phyloP scores from a whole-genome alignment of 2,329 filamentous ascomycete genomes.

The Alternaria panax region DNA sequence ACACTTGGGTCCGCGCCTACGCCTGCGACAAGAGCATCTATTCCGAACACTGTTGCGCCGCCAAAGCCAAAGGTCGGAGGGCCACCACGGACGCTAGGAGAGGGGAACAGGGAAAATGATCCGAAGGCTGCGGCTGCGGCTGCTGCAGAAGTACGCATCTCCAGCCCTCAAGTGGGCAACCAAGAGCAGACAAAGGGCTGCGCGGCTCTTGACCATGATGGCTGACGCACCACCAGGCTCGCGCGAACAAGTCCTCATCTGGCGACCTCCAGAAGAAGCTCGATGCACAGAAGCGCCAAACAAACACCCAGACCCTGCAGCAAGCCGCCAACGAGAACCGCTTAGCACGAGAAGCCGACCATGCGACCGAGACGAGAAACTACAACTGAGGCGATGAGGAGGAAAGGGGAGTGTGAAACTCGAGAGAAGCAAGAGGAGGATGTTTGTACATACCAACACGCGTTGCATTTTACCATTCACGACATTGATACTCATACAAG shows the following conservation, averaged over 20 bases:
- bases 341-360: conserved; percentile 72
- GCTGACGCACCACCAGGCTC: conserved; percentile 61
- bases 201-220: not conserved
- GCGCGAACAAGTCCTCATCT: conserved; percentile 65
- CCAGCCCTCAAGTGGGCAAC: not conserved
- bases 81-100: conserved; percentile 69
- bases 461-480: conserved; percentile 1
- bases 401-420: not conserved
- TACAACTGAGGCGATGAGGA: conserved; percentile 57
- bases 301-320: conserved; percentile 70
- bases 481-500: not conserved
- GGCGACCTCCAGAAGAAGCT: conserved; percentile 68
- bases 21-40: conserved; percentile 53
- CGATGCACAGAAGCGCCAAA: conserved; percentile 77
- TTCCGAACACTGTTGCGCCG: conserved; percentile 41
- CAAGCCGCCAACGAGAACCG: conserved; percentile 72
- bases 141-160: conserved; percentile 78
- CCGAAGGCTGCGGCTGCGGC: conserved; percentile 76
- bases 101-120: conserved; percentile 57
- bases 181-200: conserved; percentile 1
- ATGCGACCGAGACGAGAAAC: conserved; percentile 62
- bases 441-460: conserved; percentile 5
- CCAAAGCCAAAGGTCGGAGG: conserved; percentile 55
- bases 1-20: conserved; percentile 67
- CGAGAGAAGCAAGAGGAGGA: not conserved